Percentiles rank a stretch among this genome's conserved stretches.
phyloP scores from a whole-genome alignment of 805 yeast genomes.

The Barnettozyma siamensis region DNA sequence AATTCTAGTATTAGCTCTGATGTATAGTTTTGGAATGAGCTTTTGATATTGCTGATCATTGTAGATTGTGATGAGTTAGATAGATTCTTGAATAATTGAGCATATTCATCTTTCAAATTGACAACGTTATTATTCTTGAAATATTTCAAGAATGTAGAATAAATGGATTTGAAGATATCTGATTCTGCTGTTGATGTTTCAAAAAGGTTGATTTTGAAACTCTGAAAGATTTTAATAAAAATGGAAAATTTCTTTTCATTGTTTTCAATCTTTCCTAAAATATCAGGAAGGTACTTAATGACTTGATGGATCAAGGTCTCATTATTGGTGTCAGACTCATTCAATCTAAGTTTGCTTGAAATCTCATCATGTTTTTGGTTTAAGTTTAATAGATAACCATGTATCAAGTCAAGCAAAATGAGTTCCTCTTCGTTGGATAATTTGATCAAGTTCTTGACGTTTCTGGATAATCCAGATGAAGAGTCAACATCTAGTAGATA shows the following conservation, averaged over 20 bases:
- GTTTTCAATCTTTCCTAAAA: slow-evolving; percentile 15
- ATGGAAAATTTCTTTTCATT: slow-evolving; percentile 11
- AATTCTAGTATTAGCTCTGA: slow-evolving; percentile 16
- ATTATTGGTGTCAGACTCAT: slow-evolving; percentile 7
- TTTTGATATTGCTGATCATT: slow-evolving; percentile 9
- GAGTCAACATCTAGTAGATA: slow-evolving; percentile 40
- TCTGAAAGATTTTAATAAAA: slow-evolving; percentile 14
- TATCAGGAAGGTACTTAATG: slow-evolving; percentile 5
- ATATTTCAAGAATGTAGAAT: slow-evolving; percentile 12
- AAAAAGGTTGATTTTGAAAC: slow-evolving; percentile 17
- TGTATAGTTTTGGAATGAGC: slow-evolving; percentile 7
- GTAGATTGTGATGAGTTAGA: slow-evolving; percentile 3
- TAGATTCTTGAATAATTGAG: slow-evolving; percentile 7
- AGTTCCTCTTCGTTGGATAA: slow-evolving; percentile 23
- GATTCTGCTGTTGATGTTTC: slow-evolving; percentile 16
- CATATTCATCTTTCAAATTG: slow-evolving; percentile 11
- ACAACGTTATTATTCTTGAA: slow-evolving; percentile 18
- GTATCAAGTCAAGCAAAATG: slow-evolving; percentile 32
- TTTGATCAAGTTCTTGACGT: slow-evolving; percentile 29
- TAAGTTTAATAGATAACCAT: slow-evolving; percentile 30
- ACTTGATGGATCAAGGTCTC: slow-evolving; percentile 14
- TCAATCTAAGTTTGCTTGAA: slow-evolving; percentile 7
- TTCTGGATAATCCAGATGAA: slow-evolving; percentile 24
- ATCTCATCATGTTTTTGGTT: slow-evolving; percentile 6
- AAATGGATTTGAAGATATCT: slow-evolving; percentile 9